These are phyloP conservation scores for Fistulifera solaris DNA, from an alignment of 108 stramenopile genomes.

Conservation along the genomic window DNA sequence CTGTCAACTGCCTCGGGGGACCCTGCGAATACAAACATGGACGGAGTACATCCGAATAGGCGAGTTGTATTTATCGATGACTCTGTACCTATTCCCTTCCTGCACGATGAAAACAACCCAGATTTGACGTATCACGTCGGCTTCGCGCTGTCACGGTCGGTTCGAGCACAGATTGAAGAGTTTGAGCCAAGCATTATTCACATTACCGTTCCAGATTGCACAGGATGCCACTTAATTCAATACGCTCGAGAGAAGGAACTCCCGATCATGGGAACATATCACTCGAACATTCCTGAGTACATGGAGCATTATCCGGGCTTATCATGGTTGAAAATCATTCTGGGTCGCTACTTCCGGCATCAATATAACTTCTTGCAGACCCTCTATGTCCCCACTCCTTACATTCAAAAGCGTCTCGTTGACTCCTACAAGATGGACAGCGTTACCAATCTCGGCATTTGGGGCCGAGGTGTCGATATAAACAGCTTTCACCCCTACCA, in stretches of 20 bases:
- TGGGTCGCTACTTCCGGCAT: constrained; percentile 36
- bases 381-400: constrained; percentile 60
- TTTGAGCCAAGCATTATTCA: constrained; percentile 52
- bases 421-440: constrained; percentile 31
- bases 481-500: constrained; percentile 48
- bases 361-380: constrained; percentile 48
- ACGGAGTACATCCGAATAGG: constrained; percentile 39
- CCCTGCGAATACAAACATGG: constrained; percentile 37
- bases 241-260: constrained; percentile 33
- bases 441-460: constrained; percentile 42
- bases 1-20: constrained; percentile 42
- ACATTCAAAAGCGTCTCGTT: constrained; percentile 28
- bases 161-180: constrained; percentile 21
- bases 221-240: constrained; percentile 36
- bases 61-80: constrained; percentile 49
- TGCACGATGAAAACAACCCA: constrained; percentile 38
- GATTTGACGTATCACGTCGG: constrained; percentile 34
- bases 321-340: constrained; percentile 37
- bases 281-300: constrained; percentile 61
- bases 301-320: constrained; percentile 42
- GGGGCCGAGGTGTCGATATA: constrained; percentile 69
- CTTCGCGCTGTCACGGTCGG: constrained; percentile 19
- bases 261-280: constrained; percentile 60
- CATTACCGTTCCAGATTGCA: constrained; percentile 43
- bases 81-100: constrained; percentile 32